Evolutionary conservation across 306 rosid species (phyloP).

Genomic region (Prunus kanzakura): DNA sequence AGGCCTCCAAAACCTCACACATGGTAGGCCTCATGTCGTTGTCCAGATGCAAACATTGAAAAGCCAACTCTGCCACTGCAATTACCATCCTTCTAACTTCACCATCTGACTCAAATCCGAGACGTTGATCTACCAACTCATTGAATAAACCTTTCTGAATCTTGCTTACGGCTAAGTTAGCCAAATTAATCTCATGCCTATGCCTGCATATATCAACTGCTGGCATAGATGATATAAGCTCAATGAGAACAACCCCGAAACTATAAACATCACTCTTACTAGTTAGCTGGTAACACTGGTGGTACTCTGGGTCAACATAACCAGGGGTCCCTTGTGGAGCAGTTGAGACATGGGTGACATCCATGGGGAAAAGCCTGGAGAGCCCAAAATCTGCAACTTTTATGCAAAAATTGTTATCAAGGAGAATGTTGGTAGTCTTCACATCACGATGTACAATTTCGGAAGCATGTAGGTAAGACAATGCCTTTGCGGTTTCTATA

Average conservation of each 20-base stretch:
- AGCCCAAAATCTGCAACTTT: constrained; percentile 86
- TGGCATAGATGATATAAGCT: constrained; percentile 63
- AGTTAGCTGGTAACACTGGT: constrained; percentile 57
- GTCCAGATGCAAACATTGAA: constrained; percentile 62
- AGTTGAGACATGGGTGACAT: constrained; percentile 68
- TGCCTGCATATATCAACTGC: constrained; percentile 59
- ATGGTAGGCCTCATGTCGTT: constrained; percentile 67
- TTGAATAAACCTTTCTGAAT: constrained; percentile 33
- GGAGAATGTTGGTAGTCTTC: constrained; percentile 69
- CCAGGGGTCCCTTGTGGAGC: constrained; percentile 85
- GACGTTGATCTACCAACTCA: constrained; percentile 53
- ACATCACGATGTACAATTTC: constrained; percentile 71
- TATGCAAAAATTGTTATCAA: constrained; percentile 44
- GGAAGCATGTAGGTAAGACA: constrained; percentile 75
- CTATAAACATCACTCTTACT: constrained; percentile 77
- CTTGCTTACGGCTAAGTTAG: constrained; percentile 44
- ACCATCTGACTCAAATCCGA: constrained; percentile 50
- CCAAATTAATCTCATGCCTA: constrained; percentile 59
- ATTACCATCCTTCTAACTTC: constrained; percentile 42
- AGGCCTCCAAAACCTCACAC: constrained; percentile 48
- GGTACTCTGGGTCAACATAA: constrained; percentile 71
- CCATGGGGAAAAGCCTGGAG: constrained; percentile 53
- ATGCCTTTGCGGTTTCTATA: constrained; percentile 59
- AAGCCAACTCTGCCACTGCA: constrained; percentile 61
- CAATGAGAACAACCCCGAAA: constrained; percentile 69